Evolutionary conservation across 1,139 yeast species (phyloP), one percentile per base, ranked within the genome.

Genomic region (Taphrina deformans): DNA sequence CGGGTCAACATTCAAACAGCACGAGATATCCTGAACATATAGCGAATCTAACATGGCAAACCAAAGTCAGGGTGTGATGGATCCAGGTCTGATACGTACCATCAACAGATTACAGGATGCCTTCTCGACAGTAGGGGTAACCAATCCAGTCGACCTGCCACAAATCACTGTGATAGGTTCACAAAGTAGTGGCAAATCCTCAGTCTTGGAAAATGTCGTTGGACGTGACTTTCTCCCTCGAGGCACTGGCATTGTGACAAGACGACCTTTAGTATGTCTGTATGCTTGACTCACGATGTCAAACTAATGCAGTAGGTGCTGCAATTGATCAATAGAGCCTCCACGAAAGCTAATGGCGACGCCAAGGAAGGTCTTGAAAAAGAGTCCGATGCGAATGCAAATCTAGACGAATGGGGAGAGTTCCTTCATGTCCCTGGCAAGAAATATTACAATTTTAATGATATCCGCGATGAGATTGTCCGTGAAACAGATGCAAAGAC

Each of bases 131-230:
- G 80, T 93, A 67, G 96, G 98, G 59, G 73, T 75, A 12, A 70
- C 76, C 16, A 76, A 79, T 69, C 76, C 79, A 26, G 78, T 79
- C 45, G 99, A 93, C 77, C 81, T 92, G 72, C 98, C 98, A 27
- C 97, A 92, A 77, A 92, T 92, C 73, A 91, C 97, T 2, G 98
- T 92, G 21, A 97, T 92, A 48, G 97, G 98, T 52, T 90, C 97
- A 1, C 98, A 92, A 76, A 89, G 96, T 50, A 85, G 93, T 70
- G 98, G 97, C 71, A 92, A 92, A 76, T 88, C 96, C 41, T 90
- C 97, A 4, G 97, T 92, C 14, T 81, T 92, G 71, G 97, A 92
- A 75, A 91, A 92, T 76, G 88, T 92, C 71, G 97, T 92, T 55
- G 97, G 97, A 16, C 83, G 97, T 74, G 97, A 92, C 78, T 92